These are phyloP conservation scores for Phlegmacium glaucopus DNA, from an alignment of 768 basidiomycete genomes.

Conservation along the genomic window DNA sequence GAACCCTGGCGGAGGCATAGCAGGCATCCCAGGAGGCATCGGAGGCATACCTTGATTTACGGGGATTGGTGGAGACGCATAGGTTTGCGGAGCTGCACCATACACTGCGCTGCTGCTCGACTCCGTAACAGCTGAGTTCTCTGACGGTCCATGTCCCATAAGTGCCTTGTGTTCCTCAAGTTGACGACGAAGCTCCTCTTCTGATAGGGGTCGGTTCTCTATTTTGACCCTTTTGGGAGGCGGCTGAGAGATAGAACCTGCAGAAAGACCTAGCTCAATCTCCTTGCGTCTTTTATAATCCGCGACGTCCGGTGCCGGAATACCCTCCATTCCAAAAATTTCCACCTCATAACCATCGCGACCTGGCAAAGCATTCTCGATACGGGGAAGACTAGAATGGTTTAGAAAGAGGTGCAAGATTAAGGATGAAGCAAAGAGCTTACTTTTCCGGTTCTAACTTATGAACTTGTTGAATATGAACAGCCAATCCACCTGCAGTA, in stretches of 20 bases:
- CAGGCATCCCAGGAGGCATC: conserved; percentile 29
- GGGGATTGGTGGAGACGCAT: conserved; percentile 43
- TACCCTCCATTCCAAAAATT: conserved; percentile 99
- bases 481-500: conserved; percentile 95
- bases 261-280: conserved; percentile 83
- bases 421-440: conserved; percentile 14
- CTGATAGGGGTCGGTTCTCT: conserved; percentile 72
- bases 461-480: conserved; percentile 98
- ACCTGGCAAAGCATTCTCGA: conserved; percentile 94
- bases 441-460: conserved; percentile 96
- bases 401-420: conserved; percentile 1
- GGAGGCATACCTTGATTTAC: conserved; percentile 28
- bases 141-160: conserved; percentile 56
- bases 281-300: conserved; percentile 97
- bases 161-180: conserved; percentile 88
- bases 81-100: conserved; percentile 64
- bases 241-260: conserved; percentile 79
- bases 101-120: conserved; percentile 54
- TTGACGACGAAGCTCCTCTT: conserved; percentile 82
- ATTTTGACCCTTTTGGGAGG: conserved; percentile 78
- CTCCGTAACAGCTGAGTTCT: conserved; percentile 28
- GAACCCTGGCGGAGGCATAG: conserved; percentile 25
- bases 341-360: conserved; percentile 98
- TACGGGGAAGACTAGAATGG: conserved; percentile 65
- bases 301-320: conserved; percentile 89